Conservation (phyloP, 2,329 filamentous ascomycete genomes). For the Penicillium frequentans region DNA sequence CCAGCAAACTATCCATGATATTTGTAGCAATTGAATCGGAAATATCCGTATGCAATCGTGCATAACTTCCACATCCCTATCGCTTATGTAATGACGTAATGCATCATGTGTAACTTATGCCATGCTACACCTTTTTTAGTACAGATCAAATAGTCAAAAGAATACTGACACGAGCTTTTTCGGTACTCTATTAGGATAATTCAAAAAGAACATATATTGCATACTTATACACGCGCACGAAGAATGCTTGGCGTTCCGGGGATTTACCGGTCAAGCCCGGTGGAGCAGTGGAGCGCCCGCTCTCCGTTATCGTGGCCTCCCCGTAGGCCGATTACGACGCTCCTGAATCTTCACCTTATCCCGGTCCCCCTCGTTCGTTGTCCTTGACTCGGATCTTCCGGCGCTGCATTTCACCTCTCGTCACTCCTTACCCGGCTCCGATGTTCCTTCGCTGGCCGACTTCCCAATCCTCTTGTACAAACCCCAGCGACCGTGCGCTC, state of each 20-base stretch:
- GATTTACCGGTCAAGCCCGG: background rate
- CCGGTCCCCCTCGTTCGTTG: background rate
- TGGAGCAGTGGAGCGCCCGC: slow-evolving; percentile 11
- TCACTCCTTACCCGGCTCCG: slow-evolving; percentile 11
- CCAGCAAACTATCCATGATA: no score
- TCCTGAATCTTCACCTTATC: slow-evolving; percentile 11
- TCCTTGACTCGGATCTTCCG: background rate
- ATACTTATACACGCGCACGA: background rate
- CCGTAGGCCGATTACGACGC: slow-evolving; percentile 21
- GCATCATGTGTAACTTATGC: background rate
- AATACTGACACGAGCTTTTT: background rate
- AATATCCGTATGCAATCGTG: no score
- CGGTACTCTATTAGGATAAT: background rate
- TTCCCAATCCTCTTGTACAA: background rate
- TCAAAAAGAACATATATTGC: background rate
- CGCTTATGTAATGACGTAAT: background rate
- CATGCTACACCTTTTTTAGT: background rate
- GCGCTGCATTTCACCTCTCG: slow-evolving; percentile 5
- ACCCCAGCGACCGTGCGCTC: slow-evolving; percentile 4
- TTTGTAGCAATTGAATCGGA: no score
- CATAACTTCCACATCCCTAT: background rate
- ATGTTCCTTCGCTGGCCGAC: slow-evolving; percentile 9
- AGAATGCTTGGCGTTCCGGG: slow-evolving; percentile 12
- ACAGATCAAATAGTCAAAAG: background rate
- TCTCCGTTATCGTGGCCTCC: slow-evolving; percentile 18